These are phyloP conservation scores for Russula foetens DNA, from an alignment of 768 basidiomycete species.

Conservation along the genomic window DNA sequence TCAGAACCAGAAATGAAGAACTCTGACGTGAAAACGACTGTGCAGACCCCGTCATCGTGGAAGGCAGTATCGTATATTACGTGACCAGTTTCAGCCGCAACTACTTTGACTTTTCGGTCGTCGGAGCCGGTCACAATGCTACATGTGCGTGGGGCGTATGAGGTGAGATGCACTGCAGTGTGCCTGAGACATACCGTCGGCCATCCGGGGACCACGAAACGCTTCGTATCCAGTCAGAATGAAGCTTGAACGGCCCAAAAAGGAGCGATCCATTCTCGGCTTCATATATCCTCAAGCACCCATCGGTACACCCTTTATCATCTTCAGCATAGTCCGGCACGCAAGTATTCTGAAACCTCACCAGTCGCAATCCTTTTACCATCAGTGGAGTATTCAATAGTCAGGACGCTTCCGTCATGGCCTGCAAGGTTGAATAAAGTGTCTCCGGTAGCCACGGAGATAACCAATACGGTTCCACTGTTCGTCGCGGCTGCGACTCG, in stretches of 20 bases:
- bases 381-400: neutral
- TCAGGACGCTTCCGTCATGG: neutral
- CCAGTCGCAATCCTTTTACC: slow-evolving; percentile 16
- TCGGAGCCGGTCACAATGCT: slow-evolving; percentile 13
- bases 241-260: slow-evolving; percentile 15
- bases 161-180: neutral
- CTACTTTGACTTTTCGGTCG: slow-evolving; percentile 9
- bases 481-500: slow-evolving; percentile 2
- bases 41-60: slow-evolving; percentile 10
- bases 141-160: neutral
- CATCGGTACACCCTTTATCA: slow-evolving; percentile 15
- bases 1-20: slow-evolving; percentile 8
- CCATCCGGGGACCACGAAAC: slow-evolving; percentile 26
- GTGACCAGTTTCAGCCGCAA: neutral
- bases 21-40: neutral
- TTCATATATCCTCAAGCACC: slow-evolving; percentile 22
- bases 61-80: slow-evolving; percentile 4
- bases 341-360: neutral
- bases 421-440: neutral
- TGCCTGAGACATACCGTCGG: neutral
- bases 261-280: slow-evolving; percentile 20
- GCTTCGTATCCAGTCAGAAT: slow-evolving; percentile 19
- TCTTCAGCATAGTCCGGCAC: neutral
- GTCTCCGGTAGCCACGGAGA: slow-evolving; percentile 2
- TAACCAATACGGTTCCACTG: neutral